Evolutionary conservation across 306 rosid species (phyloP).

Genomic region (Vicia villosa): DNA sequence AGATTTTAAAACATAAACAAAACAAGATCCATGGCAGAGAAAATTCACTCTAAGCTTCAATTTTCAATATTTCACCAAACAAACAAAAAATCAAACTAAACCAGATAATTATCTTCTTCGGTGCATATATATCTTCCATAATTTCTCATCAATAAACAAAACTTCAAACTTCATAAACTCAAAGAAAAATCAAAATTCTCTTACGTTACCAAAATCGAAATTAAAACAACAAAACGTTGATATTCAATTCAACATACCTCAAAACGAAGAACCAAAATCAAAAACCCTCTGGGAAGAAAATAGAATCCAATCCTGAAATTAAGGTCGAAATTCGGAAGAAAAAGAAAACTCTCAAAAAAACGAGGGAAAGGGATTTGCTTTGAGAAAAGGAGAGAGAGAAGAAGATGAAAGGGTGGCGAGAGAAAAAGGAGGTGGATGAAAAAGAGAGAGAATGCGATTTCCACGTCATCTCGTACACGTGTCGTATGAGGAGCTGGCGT

Average conservation of each 20-base stretch:
- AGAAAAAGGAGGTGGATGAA: conserved; percentile 24
- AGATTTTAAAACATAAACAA: conserved; percentile 10
- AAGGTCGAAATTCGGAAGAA: too few species aligned
- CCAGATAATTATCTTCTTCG: conserved; percentile 9
- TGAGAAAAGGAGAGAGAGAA: conserved; percentile 35
- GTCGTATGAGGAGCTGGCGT: conserved; percentile 47
- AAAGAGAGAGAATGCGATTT: conserved; percentile 35
- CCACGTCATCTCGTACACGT: conserved; percentile 94
- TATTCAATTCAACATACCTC: conserved; percentile 59
- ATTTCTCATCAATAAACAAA: conserved; percentile 21
- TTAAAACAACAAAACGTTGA: conserved; percentile 10
- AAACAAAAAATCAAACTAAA: conserved; percentile 37
- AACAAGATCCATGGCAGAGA: conserved; percentile 38
- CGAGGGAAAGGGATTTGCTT: conserved; percentile 38
- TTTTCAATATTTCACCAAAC: conserved; percentile 14
- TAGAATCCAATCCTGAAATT: too few species aligned
- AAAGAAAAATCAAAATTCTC: conserved; percentile 28
- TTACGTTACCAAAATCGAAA: not conserved
- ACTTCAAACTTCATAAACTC: conserved; percentile 10
- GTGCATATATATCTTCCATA: not conserved
- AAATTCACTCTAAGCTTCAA: not conserved
- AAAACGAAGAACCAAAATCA: not conserved
- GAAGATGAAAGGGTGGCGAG: conserved; percentile 32
- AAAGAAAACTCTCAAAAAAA: too few species aligned
- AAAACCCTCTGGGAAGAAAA: not conserved